Base-by-base conservation (phyloP, 768 basidiomycete species). In the Boletus huronensis region DNA sequence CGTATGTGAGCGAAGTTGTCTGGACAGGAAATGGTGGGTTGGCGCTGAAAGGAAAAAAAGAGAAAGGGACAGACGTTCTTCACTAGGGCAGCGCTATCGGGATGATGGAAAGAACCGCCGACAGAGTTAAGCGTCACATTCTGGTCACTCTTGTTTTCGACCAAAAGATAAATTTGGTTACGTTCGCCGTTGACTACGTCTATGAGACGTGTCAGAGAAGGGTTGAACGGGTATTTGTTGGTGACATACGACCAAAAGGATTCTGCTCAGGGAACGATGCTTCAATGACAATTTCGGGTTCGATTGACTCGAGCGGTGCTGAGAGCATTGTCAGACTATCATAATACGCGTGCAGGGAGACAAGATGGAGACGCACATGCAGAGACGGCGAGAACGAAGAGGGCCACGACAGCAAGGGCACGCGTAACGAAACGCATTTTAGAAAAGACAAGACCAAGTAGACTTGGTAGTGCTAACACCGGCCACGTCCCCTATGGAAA, bases 121-220 rank as follows among this genome's bases (percentile, higher is more conserved):
- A 88, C 77, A 61, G 72, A 79, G 55, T 82, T 67, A 17, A 93
- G 72, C 2, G 88, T 89, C 46, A 88, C 77, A 58, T 91, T 88
- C 62, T 77, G 79, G 60, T 80, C 81, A 11, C 87, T 86, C 68
- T 82, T 87, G 72, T 90, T 93, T 70, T 90, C 89, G 13, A 93
- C 76, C 26, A 77, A 70, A 46, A 93, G 70, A 25, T 72, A 71
- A 32, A 93, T 73, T 31, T 79, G 73, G 66, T 91, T 93, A 65
- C 79, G 82, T 75, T 90, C 88, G 54, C 90, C 90, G 61, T 93
- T 93, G 31, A 92, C 83, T 46, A 93, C 75, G 55, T 91, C 90
- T 93, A 63, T n/a, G 58, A 36, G 21, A 51, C n/a, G 41, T 36
- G 50, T 63, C 36, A 64, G 35, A 34, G 7, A 8, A 42, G 49